Evolutionary conservation across 1,284 basidiomycete genomes (phyloP).

Genomic region (Cerrena zonata): DNA sequence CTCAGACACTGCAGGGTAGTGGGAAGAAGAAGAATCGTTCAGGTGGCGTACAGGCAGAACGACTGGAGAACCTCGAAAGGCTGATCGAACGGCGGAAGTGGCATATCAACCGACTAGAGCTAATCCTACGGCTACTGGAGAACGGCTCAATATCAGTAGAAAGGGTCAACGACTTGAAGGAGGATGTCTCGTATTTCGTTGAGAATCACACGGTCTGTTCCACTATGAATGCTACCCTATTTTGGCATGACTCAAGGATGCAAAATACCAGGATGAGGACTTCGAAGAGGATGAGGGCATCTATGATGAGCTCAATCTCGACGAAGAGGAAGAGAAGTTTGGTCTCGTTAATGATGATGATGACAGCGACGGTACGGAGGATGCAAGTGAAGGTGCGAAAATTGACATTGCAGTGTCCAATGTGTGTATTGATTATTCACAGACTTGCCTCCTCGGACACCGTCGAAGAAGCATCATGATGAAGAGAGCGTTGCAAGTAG

Average conservation of each 20-base stretch:
- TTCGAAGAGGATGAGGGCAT: conserved; percentile 98
- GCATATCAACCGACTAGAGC: conserved; percentile 91
- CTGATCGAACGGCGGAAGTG: conserved; percentile 93
- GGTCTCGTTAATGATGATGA: conserved; percentile 72
- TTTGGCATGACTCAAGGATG: not conserved
- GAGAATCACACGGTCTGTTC: conserved; percentile 86
- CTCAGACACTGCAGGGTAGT: conserved; percentile 82
- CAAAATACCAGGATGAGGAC: conserved; percentile 74
- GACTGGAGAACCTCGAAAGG: conserved; percentile 78
- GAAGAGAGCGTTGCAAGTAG: conserved; percentile 67
- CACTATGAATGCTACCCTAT: conserved; percentile 7
- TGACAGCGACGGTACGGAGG: conserved; percentile 64
- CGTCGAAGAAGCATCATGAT: conserved; percentile 69
- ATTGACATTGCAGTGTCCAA: not conserved
- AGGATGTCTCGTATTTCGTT: conserved; percentile 95
- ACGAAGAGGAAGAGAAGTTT: conserved; percentile 93
- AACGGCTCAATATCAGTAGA: conserved; percentile 88
- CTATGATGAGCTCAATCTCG: conserved; percentile 96
- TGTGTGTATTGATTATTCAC: conserved; percentile 8
- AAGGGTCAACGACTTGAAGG: conserved; percentile 78
- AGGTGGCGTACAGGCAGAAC: conserved; percentile 57
- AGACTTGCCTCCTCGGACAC: conserved; percentile 56
- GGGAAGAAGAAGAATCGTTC: conserved; percentile 83
- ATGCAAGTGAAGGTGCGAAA: conserved; percentile 58
- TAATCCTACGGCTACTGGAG: conserved; percentile 88